These are phyloP conservation scores for Gaultheria prostrata DNA, from an alignment of 148 eudicot genomes.

Conservation along the genomic window DNA sequence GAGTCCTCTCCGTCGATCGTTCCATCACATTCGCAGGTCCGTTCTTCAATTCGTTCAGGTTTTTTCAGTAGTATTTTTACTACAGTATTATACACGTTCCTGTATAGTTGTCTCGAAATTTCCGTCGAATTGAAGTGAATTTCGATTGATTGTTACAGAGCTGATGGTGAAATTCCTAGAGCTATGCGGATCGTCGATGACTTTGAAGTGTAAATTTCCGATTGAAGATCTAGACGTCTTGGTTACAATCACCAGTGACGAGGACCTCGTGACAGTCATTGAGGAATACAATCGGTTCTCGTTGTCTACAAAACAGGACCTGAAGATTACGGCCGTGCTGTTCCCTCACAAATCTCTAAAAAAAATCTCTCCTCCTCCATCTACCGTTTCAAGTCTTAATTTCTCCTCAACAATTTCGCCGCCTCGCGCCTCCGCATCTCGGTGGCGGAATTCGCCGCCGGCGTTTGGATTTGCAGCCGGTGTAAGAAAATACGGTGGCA, in stretches of 20 bases:
- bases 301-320: neutral
- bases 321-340: constrained; percentile 41
- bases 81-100: too few relatives aligned
- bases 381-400: constrained; percentile 12
- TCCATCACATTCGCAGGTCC: constrained; percentile 65
- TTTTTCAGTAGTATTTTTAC: too few relatives aligned
- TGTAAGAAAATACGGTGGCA: neutral
- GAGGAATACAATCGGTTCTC: neutral
- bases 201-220: neutral
- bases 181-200: neutral
- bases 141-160: constrained; percentile 39
- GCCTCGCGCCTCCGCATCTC: neutral
- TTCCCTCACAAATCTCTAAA: constrained; percentile 25
- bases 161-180: constrained; percentile 9
- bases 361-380: constrained; percentile 31
- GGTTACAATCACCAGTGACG: neutral
- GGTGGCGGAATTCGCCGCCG: neutral
- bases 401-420: neutral
- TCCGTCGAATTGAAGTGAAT: too few relatives aligned
- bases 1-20: constrained; percentile 66
- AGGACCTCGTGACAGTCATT: constrained; percentile 8
- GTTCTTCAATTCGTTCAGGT: constrained; percentile 9
- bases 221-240: neutral
- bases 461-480: neutral
- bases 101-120: too few relatives aligned